Base-by-base conservation (phyloP, 2,329 filamentous ascomycete species). In the Claviceps citrina region DNA sequence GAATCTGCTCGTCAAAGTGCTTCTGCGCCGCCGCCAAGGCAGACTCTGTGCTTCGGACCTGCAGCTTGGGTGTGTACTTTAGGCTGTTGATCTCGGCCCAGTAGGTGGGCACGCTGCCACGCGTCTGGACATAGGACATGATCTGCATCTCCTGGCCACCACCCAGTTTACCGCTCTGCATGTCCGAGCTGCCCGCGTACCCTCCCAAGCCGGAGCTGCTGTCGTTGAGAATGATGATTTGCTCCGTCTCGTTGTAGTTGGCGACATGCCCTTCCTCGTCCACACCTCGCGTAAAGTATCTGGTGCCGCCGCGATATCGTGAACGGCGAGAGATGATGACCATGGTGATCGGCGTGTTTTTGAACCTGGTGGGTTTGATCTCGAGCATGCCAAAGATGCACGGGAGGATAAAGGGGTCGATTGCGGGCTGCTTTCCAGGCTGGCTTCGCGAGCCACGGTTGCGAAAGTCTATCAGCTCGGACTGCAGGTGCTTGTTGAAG, bases 171-270 rank as follows among this genome's bases (percentile, higher is more conserved):
- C 78, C 80, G 55, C 83, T 86, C 52, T 83, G 75, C 66, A 83
- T 81, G 16, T 81, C 77, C 43, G 73, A 70, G 50, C 80, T 81
- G 39, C 84, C 82, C 37, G 81, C 81, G 59, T 84, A 94, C 6
- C 86, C 87, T 31, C 83, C 78, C 32, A 91, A 63, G 1, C 81
- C 81, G 42, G 76, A 76, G 36, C 73, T 70, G 41, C 66, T 72
- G 60, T 96, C 91, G 52, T 96, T 96, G 49, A 96, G 62, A 28
- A 98, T 76, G 44, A 94, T 71, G 26, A 91, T 70, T 57, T 98
- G 91, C 57, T 98, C 91, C 0, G 91, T 96, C 67, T 98, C 91
- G 56, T 98, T 98, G 70, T 89, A 98, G 59, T 98, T 98, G 48
- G 91, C 85, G n/a, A 91, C 91, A 57, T 96, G 78, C 19, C 91